Evolutionary conservation across 2,329 filamentous ascomycete species (phyloP).

Genomic region (Beauveria pseudobassiana): DNA sequence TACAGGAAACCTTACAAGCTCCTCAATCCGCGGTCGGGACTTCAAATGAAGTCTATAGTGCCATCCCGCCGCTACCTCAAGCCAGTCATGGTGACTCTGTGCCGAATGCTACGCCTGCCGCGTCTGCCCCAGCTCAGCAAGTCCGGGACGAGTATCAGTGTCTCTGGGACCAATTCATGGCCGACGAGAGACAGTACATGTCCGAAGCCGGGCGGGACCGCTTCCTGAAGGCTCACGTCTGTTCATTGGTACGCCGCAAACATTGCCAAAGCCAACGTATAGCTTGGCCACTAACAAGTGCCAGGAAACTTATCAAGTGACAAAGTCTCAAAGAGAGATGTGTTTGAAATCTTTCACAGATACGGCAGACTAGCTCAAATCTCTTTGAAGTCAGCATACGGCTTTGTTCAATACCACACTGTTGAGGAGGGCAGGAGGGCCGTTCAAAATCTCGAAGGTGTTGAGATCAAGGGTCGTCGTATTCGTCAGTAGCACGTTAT

Average conservation of each 20-base stretch:
- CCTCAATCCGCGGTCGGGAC: conserved; percentile 25
- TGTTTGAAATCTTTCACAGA: conserved; percentile 82
- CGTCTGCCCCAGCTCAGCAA: conserved; percentile 25
- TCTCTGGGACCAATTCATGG: conserved; percentile 64
- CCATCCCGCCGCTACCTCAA: conserved; percentile 22
- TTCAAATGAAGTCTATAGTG: conserved; percentile 24
- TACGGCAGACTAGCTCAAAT: conserved; percentile 89
- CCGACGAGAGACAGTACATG: conserved; percentile 67
- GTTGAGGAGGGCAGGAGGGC: conserved; percentile 66
- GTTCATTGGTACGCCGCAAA: conserved; percentile 61
- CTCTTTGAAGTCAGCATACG: conserved; percentile 92
- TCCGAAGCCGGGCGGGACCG: conserved; percentile 74
- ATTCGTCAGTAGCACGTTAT: conserved; percentile 63
- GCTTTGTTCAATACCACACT: conserved; percentile 90
- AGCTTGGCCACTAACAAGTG: conserved; percentile 23
- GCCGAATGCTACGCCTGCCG: background rate
- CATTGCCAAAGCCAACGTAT: conserved; percentile 18
- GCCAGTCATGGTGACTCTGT: conserved; percentile 22
- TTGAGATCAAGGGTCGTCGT: conserved; percentile 77
- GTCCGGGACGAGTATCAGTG: conserved; percentile 47
- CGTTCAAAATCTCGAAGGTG: conserved; percentile 70
- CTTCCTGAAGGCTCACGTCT: conserved; percentile 68
- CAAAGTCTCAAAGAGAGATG: conserved; percentile 85
- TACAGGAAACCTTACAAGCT: background rate
- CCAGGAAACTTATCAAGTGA: conserved; percentile 86